Conservation (phyloP, 208 protist genomes). For the Entamoeba moshkovskii region DNA sequence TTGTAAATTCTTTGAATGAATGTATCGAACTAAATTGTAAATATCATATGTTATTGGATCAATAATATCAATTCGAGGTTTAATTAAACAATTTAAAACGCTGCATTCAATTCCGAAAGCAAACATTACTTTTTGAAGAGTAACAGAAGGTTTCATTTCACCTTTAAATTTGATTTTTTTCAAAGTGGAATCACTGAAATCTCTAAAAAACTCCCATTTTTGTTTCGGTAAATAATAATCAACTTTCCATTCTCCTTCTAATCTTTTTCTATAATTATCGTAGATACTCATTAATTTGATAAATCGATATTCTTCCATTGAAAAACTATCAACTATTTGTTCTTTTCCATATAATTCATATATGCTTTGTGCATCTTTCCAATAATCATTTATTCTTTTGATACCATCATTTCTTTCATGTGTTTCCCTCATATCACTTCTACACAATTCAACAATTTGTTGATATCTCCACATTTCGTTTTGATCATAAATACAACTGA, state of each 20-base stretch:
- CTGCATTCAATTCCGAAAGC: neutral
- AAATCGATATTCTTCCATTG: neutral
- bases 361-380: neutral
- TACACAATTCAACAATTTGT: neutral
- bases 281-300: neutral
- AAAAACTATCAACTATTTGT: neutral
- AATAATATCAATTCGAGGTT: neutral
- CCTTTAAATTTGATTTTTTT: neutral
- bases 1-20: neutral
- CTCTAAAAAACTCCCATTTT: neutral
- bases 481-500: neutral
- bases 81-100: neutral
- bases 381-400: neutral
- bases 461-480: neutral
- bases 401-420: neutral
- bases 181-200: neutral
- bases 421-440: neutral
- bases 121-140: neutral
- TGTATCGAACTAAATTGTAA: neutral
- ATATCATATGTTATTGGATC: neutral
- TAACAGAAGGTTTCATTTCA: neutral
- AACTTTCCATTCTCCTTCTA: neutral
- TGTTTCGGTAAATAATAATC: neutral
- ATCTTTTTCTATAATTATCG: neutral
- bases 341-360: neutral